Evolutionary conservation across 768 basidiomycete genomes (phyloP).

Genomic region (Lentinula lateritia): DNA sequence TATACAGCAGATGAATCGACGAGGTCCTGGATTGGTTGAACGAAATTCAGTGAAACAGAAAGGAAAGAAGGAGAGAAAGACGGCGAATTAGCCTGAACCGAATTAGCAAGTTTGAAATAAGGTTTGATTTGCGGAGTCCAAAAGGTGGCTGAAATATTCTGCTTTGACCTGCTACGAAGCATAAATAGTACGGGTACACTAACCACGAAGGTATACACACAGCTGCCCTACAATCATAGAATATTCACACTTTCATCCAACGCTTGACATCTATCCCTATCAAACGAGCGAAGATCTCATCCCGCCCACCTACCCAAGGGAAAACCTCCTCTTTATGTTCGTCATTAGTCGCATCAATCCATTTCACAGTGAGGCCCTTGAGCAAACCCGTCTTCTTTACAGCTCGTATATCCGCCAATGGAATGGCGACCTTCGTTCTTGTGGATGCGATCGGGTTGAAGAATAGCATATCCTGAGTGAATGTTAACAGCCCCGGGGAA

Average conservation of each 20-base stretch:
- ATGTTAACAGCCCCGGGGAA: constrained; percentile 53
- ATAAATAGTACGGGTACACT: too few species aligned
- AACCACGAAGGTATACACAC: neutral
- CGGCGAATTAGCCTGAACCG: neutral
- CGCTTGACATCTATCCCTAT: constrained; percentile 43
- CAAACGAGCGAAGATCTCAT: constrained; percentile 63
- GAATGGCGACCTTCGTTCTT: constrained; percentile 39
- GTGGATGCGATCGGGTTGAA: constrained; percentile 52
- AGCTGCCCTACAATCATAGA: neutral
- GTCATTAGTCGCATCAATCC: constrained; percentile 24
- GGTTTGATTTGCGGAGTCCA: neutral
- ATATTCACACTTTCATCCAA: constrained; percentile 42
- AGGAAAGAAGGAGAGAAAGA: neutral
- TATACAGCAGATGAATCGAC: neutral
- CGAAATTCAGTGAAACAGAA: neutral
- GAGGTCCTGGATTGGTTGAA: neutral
- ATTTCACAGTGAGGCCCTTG: constrained; percentile 47
- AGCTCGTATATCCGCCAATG: constrained; percentile 39
- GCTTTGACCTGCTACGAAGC: neutral
- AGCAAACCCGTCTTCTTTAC: constrained; percentile 54
- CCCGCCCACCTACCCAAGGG: constrained; percentile 52
- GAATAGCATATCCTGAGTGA: constrained; percentile 41
- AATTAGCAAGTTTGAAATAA: neutral
- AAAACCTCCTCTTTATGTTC: constrained; percentile 48
- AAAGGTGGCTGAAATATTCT: neutral